Conservation (phyloP, 2,329 filamentous ascomycete species). For the Fusarium coffeatum region DNA sequence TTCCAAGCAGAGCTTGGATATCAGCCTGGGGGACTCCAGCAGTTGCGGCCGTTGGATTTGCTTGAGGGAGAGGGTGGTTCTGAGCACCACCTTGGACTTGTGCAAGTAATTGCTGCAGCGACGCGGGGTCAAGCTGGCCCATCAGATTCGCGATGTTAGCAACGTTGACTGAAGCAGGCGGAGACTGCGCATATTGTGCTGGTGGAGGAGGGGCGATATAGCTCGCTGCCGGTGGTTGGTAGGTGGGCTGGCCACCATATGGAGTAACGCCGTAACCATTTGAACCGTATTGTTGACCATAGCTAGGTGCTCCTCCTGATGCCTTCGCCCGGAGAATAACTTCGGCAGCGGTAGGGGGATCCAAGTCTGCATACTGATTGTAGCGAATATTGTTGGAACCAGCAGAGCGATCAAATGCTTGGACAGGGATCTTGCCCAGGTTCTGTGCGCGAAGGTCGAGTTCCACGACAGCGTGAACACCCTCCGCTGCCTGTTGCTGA, state of each 20-base stretch:
- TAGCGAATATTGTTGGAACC: slow-evolving; percentile 83
- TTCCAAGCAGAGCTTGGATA: slow-evolving; percentile 60
- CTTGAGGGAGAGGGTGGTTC: slow-evolving; percentile 24
- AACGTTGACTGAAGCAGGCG: slow-evolving; percentile 44
- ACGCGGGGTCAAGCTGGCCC: slow-evolving; percentile 73
- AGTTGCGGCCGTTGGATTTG: slow-evolving; percentile 37
- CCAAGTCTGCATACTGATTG: slow-evolving; percentile 87
- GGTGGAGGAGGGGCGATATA: slow-evolving; percentile 46
- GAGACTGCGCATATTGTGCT: slow-evolving; percentile 51
- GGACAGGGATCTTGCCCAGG: slow-evolving; percentile 79
- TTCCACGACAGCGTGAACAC: slow-evolving; percentile 85
- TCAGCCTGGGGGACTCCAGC: slow-evolving; percentile 53
- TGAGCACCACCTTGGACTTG: slow-evolving; percentile 59
- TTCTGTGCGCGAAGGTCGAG: slow-evolving; percentile 77
- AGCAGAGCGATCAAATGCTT: slow-evolving; percentile 84
- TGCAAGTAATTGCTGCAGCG: slow-evolving; percentile 76
- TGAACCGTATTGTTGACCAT: slow-evolving; percentile 48
- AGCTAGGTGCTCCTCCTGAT: slow-evolving; percentile 45
- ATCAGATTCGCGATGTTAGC: slow-evolving; percentile 73
- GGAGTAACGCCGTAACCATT: slow-evolving; percentile 46
- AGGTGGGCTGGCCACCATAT: slow-evolving; percentile 50
- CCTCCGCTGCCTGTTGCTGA: slow-evolving; percentile 86
- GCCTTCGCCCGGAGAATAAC: slow-evolving; percentile 79
- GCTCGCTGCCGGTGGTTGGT: slow-evolving; percentile 45
- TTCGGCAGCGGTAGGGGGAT: slow-evolving; percentile 81